Evolutionary conservation across 2,329 filamentous ascomycete species (phyloP).

Genomic region (Ophiocordyceps camponoti-saundersi): DNA sequence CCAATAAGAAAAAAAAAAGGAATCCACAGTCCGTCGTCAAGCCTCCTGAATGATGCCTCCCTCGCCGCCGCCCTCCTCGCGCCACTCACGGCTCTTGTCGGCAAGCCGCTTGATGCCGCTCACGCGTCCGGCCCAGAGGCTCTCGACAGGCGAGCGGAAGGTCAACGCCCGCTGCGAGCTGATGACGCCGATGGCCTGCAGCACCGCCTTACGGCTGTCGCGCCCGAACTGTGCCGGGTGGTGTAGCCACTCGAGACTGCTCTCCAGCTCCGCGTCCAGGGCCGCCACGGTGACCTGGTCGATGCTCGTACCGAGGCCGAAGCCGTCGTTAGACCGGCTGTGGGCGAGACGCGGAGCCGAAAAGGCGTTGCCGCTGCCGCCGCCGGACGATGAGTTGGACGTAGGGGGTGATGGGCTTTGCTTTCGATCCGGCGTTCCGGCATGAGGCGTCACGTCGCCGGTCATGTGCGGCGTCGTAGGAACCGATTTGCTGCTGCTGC

Average conservation of each 20-base stretch:
- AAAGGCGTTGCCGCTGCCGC: slow-evolving; percentile 19
- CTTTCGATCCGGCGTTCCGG: slow-evolving; percentile 35
- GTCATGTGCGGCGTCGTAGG: slow-evolving; percentile 31
- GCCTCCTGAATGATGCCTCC: slow-evolving; percentile 44
- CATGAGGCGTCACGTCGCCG: slow-evolving; percentile 24
- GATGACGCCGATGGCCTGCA: slow-evolving; percentile 94
- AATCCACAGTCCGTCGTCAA: slow-evolving; percentile 12
- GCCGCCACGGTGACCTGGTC: slow-evolving; percentile 68
- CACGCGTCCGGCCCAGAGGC: slow-evolving; percentile 74
- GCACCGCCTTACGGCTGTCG: slow-evolving; percentile 84
- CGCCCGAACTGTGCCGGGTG: slow-evolving; percentile 89
- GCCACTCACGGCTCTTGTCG: slow-evolving; percentile 78
- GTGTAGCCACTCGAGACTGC: slow-evolving; percentile 90
- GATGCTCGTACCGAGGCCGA: slow-evolving; percentile 56
- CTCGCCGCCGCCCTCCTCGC: slow-evolving; percentile 67
- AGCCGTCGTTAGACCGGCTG: slow-evolving; percentile 36
- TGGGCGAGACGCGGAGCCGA: slow-evolving; percentile 26
- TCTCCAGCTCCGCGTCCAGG: slow-evolving; percentile 79
- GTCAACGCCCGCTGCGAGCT: slow-evolving; percentile 88
- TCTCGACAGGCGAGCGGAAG: slow-evolving; percentile 78
- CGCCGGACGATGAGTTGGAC: slow-evolving; percentile 25
- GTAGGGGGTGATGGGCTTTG: slow-evolving; percentile 37
- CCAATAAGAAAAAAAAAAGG: not conserved
- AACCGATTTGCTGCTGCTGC: slow-evolving; percentile 16
- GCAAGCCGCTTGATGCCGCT: slow-evolving; percentile 66